Conservation (phyloP, 345 rosid species). For the Zanthoxylum bungeanum region DNA sequence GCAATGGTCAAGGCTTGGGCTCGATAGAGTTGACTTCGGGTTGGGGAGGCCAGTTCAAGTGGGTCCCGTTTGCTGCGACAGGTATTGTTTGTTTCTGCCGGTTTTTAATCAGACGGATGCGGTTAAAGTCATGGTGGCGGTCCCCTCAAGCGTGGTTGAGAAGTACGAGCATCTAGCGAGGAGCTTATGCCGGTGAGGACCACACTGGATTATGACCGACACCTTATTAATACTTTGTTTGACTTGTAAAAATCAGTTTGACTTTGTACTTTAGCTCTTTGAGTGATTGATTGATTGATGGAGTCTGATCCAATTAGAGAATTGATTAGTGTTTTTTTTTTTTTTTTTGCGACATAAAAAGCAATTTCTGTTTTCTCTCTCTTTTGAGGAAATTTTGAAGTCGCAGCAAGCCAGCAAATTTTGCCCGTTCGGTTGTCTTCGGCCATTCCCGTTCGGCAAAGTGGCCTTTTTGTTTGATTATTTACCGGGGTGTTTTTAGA, state of each 20-base stretch:
- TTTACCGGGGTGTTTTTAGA: no score
- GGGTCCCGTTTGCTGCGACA: constrained; percentile 67
- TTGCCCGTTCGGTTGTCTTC: no score
- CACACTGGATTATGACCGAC: constrained; percentile 18
- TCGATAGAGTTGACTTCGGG: constrained; percentile 78
- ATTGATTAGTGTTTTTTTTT: no score
- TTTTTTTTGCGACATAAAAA: neutral
- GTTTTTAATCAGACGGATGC: constrained; percentile 47
- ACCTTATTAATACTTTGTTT: constrained; percentile 6
- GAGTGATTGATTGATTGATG: neutral
- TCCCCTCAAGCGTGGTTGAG: constrained; percentile 59
- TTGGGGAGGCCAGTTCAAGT: constrained; percentile 65
- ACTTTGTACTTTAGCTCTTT: constrained; percentile 9
- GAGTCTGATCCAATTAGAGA: neutral
- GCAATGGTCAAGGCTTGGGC: constrained; percentile 88
- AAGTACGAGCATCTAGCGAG: constrained; percentile 48
- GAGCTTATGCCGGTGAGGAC: constrained; percentile 35
- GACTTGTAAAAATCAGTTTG: constrained; percentile 34
- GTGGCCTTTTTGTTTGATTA: no score
- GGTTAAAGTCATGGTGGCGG: constrained; percentile 74
- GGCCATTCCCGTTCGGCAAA: no score
- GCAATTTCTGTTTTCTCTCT: neutral
- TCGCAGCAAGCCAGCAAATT: no score
- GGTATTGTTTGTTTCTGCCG: constrained; percentile 75
- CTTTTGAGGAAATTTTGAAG: neutral